Conservation (phyloP, 1,284 basidiomycete genomes). For the Mycena sp. region DNA sequence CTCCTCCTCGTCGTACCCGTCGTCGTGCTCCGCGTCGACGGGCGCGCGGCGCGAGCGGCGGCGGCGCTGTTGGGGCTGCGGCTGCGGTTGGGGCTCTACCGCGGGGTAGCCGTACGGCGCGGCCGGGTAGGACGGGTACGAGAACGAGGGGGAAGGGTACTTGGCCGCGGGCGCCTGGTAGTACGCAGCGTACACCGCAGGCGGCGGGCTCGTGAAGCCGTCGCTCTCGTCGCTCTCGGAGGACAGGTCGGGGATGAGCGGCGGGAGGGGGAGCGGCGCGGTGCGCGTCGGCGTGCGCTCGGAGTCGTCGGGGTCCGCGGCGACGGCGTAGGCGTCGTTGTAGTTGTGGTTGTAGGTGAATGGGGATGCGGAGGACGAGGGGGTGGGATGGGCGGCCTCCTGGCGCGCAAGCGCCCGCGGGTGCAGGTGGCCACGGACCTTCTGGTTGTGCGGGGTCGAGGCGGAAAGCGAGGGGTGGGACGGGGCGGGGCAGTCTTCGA, state of each 20-base stretch:
- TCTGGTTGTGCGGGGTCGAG: constrained; percentile 22
- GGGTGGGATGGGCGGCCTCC: too few relatives aligned
- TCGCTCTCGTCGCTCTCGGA: constrained; percentile 73
- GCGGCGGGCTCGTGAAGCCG: constrained; percentile 50
- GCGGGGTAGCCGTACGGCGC: not conserved
- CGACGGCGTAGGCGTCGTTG: constrained; percentile 13
- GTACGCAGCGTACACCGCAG: constrained; percentile 17
- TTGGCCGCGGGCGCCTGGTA: not conserved
- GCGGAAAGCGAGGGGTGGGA: constrained; percentile 15
- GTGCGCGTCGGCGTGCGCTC: constrained; percentile 30
- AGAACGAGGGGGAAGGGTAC: not conserved
- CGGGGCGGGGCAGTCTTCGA: constrained; percentile 41
- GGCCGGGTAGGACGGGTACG: not conserved
- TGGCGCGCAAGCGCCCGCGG: constrained; percentile 50
- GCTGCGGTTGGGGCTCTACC: not conserved
- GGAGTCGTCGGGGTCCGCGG: constrained; percentile 11
- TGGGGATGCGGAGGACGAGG: too few relatives aligned
- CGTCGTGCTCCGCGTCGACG: not conserved
- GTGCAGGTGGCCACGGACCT: constrained; percentile 50
- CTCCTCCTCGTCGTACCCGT: constrained; percentile 32
- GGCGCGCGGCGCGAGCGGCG: constrained; percentile 4
- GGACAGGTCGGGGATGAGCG: constrained; percentile 66
- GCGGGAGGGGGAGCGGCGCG: constrained; percentile 36
- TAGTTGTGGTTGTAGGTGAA: not conserved
- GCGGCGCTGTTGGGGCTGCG: not conserved